phyloP scores from a whole-genome alignment of 2,329 filamentous ascomycete species.

The Trichoderma citrinoviride region DNA sequence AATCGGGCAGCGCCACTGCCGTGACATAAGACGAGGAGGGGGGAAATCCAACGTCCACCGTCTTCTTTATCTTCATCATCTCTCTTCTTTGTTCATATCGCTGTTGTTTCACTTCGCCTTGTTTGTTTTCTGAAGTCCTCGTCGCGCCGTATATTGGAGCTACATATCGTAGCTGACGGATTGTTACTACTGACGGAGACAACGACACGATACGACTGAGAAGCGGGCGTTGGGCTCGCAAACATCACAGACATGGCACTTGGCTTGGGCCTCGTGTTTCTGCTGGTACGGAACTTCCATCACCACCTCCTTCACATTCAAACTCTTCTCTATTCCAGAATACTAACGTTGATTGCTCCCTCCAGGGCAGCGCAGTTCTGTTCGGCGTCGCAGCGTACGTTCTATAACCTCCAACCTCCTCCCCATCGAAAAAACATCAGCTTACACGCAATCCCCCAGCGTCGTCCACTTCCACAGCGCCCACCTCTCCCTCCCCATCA shows the following conservation, averaged over 20 bases:
- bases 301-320: background rate
- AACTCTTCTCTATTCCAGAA: background rate
- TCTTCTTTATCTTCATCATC: background rate
- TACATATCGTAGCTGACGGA: background rate
- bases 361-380: conserved; percentile 33
- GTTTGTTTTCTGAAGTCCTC: background rate
- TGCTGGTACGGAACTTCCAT: conserved; percentile 32
- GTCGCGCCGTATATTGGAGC: background rate
- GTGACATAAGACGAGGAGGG: conserved; percentile 5
- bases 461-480: conserved; percentile 40
- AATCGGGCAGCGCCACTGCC: conserved; percentile 16
- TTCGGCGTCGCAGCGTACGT: conserved; percentile 35
- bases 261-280: conserved; percentile 32
- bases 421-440: background rate
- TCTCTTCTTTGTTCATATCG: background rate
- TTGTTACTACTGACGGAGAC: background rate
- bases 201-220: background rate
- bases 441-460: conserved; percentile 28
- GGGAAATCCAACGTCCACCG: background rate
- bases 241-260: conserved; percentile 20
- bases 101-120: background rate
- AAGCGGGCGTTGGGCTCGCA: background rate
- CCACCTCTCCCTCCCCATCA: conserved; percentile 42
- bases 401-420: background rate
- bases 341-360: background rate